Conservation (phyloP, 2,329 filamentous ascomycete genomes). For the Ophiostoma montium region DNA sequence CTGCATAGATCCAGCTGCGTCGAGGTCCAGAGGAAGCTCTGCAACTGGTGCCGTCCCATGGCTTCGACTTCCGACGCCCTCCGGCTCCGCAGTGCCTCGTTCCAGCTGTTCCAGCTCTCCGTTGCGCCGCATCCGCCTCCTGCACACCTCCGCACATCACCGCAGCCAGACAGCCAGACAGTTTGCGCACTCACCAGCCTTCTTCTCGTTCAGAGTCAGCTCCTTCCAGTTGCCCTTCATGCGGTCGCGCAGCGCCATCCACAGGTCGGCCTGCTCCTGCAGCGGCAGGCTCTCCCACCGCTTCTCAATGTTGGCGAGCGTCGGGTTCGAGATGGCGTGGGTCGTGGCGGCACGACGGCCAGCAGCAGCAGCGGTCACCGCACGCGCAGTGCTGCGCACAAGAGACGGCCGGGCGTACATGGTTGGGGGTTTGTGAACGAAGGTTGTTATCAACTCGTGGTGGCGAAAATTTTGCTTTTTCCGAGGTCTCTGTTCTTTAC, state of each 20-base stretch:
- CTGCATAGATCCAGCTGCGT: too few relatives aligned
- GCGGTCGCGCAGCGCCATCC: slow-evolving; percentile 95
- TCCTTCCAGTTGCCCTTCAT: slow-evolving; percentile 98
- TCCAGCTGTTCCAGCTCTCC: not conserved
- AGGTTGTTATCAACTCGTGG: not conserved
- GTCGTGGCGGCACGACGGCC: slow-evolving; percentile 46
- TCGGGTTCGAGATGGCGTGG: slow-evolving; percentile 95
- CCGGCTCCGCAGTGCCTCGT: not conserved
- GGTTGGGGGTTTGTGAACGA: slow-evolving; percentile 14
- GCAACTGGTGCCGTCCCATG: too few relatives aligned
- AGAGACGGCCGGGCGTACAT: slow-evolving; percentile 39
- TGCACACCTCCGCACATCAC: not conserved
- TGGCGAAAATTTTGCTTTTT: slow-evolving; percentile 5
- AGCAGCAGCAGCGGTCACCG: slow-evolving; percentile 27
- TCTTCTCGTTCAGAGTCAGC: slow-evolving; percentile 94
- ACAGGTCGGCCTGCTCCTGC: slow-evolving; percentile 97
- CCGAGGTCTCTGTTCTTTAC: not conserved
- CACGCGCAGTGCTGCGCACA: slow-evolving; percentile 16
- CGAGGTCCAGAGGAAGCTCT: too few relatives aligned
- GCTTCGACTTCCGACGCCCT: too few relatives aligned
- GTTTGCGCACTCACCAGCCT: slow-evolving; percentile 64
- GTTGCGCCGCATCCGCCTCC: not conserved
- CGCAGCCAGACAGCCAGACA: not conserved
- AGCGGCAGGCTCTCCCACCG: slow-evolving; percentile 96
- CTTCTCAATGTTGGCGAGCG: slow-evolving; percentile 96